Evolutionary conservation across 306 rosid species (phyloP).

Genomic region (Cicer pinnatifidum): DNA sequence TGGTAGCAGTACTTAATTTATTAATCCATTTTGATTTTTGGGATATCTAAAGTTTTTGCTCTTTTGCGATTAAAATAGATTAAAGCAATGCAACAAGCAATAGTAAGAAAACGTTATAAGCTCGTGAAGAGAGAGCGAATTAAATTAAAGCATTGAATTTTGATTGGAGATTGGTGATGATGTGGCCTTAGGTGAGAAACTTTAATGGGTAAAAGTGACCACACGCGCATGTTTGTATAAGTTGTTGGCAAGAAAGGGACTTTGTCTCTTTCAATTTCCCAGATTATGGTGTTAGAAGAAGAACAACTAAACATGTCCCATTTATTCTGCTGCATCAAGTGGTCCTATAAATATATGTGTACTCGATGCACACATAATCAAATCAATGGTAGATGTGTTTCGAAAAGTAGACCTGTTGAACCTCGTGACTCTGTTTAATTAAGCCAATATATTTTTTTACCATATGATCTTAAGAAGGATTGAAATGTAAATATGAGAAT

Average conservation of each 20-base stretch:
- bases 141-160: not conserved
- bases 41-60: not conserved
- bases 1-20: too few species aligned
- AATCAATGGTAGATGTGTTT: not conserved
- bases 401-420: constrained; percentile 9
- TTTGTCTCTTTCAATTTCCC: constrained; percentile 40
- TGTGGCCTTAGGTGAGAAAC: constrained; percentile 28
- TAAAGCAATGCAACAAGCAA: not conserved
- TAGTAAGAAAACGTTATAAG: not conserved
- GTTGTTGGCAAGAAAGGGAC: constrained; percentile 53
- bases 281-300: constrained; percentile 13
- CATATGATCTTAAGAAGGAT: not conserved
- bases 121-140: constrained; percentile 35
- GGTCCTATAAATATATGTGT: constrained; percentile 28
- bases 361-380: not conserved
- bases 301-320: not conserved
- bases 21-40: constrained; percentile 7
- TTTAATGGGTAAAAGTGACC: constrained; percentile 49
- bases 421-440: constrained; percentile 43
- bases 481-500: not conserved
- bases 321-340: not conserved
- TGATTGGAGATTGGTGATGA: constrained; percentile 41
- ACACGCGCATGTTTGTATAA: constrained; percentile 36
- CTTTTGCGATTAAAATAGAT: constrained; percentile 33
- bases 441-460: too few species aligned